phyloP scores from a whole-genome alignment of 257 asterid genomes.

The Orobanche coerulescens region DNA sequence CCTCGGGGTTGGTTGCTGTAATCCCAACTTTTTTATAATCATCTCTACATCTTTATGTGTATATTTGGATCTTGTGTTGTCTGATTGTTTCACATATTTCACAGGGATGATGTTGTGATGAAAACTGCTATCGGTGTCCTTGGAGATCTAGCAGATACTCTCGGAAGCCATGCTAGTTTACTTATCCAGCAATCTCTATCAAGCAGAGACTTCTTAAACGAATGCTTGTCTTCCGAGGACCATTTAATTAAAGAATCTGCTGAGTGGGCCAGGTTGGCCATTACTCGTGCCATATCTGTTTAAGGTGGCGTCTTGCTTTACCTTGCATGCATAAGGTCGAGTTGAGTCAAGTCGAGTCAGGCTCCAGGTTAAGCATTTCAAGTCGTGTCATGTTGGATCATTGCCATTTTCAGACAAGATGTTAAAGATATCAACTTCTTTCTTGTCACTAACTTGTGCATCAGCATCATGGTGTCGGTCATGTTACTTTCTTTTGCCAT shows the following conservation, averaged over 20 bases:
- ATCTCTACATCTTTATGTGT: neutral
- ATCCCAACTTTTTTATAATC: neutral
- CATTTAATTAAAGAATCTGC: constrained; percentile 89
- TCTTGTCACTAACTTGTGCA: constrained; percentile 63
- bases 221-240: constrained; percentile 85
- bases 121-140: constrained; percentile 87
- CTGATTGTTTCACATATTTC: constrained; percentile 11
- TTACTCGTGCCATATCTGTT: constrained; percentile 79
- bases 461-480: constrained; percentile 41
- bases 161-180: constrained; percentile 79
- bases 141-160: constrained; percentile 86
- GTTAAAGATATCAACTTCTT: constrained; percentile 33
- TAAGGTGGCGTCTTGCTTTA: constrained; percentile 36
- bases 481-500: constrained; percentile 18
- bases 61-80: neutral
- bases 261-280: constrained; percentile 96
- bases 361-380: constrained; percentile 36
- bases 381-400: constrained; percentile 35
- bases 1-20: neutral
- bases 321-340: constrained; percentile 78
- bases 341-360: constrained; percentile 67
- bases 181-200: constrained; percentile 79
- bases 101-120: constrained; percentile 93
- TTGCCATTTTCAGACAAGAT: constrained; percentile 45
- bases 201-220: constrained; percentile 77